Evolutionary conservation across 1,139 yeast species (phyloP), one percentile per base, ranked within the genome.

Genomic region (Yamadazyma membranifaciens): DNA sequence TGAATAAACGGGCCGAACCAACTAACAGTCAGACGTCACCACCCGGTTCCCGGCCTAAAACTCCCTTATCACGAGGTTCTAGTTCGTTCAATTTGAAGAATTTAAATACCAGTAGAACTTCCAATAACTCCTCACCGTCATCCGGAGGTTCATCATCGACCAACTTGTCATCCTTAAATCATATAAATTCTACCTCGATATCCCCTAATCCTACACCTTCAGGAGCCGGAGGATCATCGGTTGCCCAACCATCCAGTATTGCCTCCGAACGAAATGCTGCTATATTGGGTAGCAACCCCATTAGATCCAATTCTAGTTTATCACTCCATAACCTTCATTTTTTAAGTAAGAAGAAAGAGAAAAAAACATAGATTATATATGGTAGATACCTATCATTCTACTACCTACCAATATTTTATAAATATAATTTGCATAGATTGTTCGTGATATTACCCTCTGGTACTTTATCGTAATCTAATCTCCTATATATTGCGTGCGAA

Each of bases 51-150:
- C 38, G 43, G 16, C 25, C 46, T 33, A 37, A 31, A 13, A 34
- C 37, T 15, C 38, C 52, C 17, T 46, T 51, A 14, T 50, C 61
- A 9, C 40, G 60, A 39, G 63, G 62, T 2, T 49, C 60, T 27
- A 33, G 40, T 30, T 54, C 60, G 2, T 26, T 47, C 20, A 60
- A 53, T 37, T 45, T 59, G 36, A 47, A 52, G 31, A 49, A 46
- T 33, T 38, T 48, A 33, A 48, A 58, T 1, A 57, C 67, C 3
- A 44, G 43, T 22, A 47, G 49, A 15, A 49, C 65, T 1, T 64
- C 73, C 2, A 67, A 67, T 1, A 49, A 50, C 14, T 50, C 66
- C 1, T 64, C 73, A 2, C 70, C 71, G 1, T 48, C 60, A 0
- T 46, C 70, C 3, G 44, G 65, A 27, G 62, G 56, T 43, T 57